These are phyloP conservation scores for Neospermospora avenae DNA, from an alignment of 2,329 filamentous ascomycete species.

Conservation along the genomic window DNA sequence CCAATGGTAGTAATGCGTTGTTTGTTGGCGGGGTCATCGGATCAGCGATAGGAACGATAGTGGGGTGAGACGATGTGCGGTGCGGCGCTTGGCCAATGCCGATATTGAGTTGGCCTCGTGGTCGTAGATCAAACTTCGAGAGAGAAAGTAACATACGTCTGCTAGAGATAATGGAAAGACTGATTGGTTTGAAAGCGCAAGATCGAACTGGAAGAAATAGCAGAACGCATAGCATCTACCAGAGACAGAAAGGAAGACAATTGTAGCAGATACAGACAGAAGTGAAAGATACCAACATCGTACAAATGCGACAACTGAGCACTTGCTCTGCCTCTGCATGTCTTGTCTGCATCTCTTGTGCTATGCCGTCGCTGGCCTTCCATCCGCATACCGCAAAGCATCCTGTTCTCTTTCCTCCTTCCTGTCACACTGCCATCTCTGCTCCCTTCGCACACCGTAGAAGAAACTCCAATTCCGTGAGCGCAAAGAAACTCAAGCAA, in stretches of 20 bases:
- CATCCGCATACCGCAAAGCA: not conserved
- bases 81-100: not conserved
- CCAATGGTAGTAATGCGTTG: not conserved
- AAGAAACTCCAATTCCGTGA: not conserved
- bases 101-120: not conserved
- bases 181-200: not conserved
- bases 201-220: not conserved
- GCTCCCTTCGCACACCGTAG: not conserved
- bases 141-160: too few species aligned
- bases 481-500: conserved; percentile 1
- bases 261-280: not conserved
- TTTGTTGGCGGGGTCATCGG: conserved; percentile 12
- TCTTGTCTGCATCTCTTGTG: not conserved
- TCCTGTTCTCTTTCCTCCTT: not conserved
- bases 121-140: too few species aligned
- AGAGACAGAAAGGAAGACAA: not conserved
- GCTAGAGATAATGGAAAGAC: not conserved
- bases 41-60: conserved; percentile 5
- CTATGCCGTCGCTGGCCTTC: not conserved
- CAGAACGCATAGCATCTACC: too few species aligned
- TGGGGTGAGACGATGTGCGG: conserved; percentile 11
- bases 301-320: not conserved
- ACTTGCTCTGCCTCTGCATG: not conserved
- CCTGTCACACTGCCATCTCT: not conserved
- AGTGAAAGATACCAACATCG: not conserved